These are phyloP conservation scores for Ophiocordyceps camponoti-floridani DNA, from an alignment of 2,329 filamentous ascomycete species.

Conservation along the genomic window DNA sequence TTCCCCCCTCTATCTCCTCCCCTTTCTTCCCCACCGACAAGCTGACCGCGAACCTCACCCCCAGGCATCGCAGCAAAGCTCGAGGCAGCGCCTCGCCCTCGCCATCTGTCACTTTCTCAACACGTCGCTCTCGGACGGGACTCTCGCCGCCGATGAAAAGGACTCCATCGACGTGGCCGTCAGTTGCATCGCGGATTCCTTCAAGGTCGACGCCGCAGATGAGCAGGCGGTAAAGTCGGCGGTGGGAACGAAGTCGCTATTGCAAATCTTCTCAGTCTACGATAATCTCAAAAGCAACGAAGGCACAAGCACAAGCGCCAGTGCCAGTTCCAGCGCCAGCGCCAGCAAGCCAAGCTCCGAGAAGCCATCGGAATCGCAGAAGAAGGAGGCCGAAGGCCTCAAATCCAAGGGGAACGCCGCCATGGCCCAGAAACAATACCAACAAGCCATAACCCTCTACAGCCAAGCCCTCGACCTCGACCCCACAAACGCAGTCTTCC, in stretches of 20 bases:
- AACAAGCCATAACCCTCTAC: conserved; percentile 67
- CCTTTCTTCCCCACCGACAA: background rate
- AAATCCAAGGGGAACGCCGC: conserved; percentile 87
- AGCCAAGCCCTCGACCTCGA: conserved; percentile 66
- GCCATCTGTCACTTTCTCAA: conserved; percentile 92
- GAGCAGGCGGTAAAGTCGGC: conserved; percentile 55
- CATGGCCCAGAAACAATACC: conserved; percentile 89
- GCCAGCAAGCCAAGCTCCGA: conserved; percentile 11
- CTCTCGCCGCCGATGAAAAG: conserved; percentile 69
- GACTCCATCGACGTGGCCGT: conserved; percentile 89
- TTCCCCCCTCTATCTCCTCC: background rate
- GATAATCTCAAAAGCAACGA: conserved; percentile 68
- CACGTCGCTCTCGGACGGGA: conserved; percentile 72
- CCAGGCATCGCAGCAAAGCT: conserved; percentile 20
- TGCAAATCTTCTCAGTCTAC: conserved; percentile 87
- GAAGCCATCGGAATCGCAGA: conserved; percentile 32
- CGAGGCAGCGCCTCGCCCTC: conserved; percentile 78
- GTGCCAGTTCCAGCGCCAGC: background rate
- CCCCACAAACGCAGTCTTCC: conserved; percentile 84
- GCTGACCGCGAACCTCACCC: background rate
- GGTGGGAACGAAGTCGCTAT: conserved; percentile 70
- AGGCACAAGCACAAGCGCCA: conserved; percentile 1
- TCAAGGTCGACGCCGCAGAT: conserved; percentile 81
- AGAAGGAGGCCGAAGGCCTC: conserved; percentile 68
- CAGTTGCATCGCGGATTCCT: conserved; percentile 87